phyloP scores from a whole-genome alignment of 108 stramenopile genomes.

The Conticribra guillardii region DNA sequence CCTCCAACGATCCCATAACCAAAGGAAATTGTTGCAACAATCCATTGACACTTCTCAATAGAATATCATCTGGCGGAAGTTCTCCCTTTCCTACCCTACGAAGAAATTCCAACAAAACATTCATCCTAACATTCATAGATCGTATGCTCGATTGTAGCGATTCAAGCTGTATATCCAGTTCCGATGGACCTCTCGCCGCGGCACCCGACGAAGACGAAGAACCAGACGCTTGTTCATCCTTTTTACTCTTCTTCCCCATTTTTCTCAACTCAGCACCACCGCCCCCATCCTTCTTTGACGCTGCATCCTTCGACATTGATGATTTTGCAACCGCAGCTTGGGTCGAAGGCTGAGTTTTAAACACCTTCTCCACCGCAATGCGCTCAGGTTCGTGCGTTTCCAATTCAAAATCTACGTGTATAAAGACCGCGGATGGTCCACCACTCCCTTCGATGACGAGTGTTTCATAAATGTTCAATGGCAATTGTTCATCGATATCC shows the following conservation, averaged over 20 bases:
- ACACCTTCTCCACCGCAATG: conserved; percentile 81
- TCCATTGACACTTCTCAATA: conserved; percentile 51
- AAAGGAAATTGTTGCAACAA: conserved; percentile 46
- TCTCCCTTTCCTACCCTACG: conserved; percentile 36
- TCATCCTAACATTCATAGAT: conserved; percentile 67
- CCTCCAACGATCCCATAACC: conserved; percentile 39
- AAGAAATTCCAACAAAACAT: conserved; percentile 60
- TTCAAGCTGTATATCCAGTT: conserved; percentile 40
- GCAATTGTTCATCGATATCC: conserved; percentile 46
- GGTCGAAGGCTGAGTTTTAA: conserved; percentile 53
- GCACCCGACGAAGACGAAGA: conserved; percentile 16
- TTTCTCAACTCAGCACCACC: no score
- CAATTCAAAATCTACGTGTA: conserved; percentile 63
- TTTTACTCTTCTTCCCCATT: conserved; percentile 18
- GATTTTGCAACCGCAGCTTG: no score
- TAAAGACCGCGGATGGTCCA: conserved; percentile 38
- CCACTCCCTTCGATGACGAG: conserved; percentile 3
- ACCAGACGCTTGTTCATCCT: conserved; percentile 4
- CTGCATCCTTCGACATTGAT: no score
- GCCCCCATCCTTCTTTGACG: no score
- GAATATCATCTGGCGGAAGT: conserved; percentile 21
- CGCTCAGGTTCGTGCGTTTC: conserved; percentile 76
- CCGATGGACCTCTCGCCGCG: conserved; percentile 25
- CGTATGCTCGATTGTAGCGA: conserved; percentile 44
- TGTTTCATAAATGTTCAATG: conserved; percentile 63